Evolutionary conservation across 352 stramenopile genomes (phyloP), one percentile per base, ranked within the genome.

Genomic region (Phytopythium helicoides): DNA sequence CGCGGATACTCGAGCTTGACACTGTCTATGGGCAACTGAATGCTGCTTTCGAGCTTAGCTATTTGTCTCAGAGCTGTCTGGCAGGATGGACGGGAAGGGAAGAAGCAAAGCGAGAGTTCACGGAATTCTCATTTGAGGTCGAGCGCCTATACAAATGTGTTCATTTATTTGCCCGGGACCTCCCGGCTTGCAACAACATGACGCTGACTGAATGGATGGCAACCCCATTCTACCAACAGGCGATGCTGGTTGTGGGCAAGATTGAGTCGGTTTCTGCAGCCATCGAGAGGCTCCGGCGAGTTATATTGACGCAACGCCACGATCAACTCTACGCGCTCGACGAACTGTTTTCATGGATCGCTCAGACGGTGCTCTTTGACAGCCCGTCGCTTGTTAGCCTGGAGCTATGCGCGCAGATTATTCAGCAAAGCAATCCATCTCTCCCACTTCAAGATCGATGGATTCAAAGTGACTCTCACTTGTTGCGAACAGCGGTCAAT

Each of bases 101-200:
- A 40, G 66, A 75, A 21, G 44, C 52, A 6, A 80, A 75, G 28
- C 62, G 52, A 10, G 52, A 65, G 14, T 59, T 87, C 36, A 59
- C 77, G 5, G 62, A 76, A 1, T 81, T 92, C 37, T 47, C 83
- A 38, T 28, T 67, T 21, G 58, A 81, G 34, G 78, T 71, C 6
- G 74, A 92, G 47, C 66, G 75, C 1, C 62, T 92, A 16, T 82
- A 81, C 61, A 76, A 72, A 45, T 89, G 72, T 28, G 68, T 83
- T 3, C 77, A 89, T 46, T 26, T 46, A 16, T n/a, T 51, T 8
- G 19, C 47, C 7, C 47, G 86, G 2, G 56, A 73, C 22, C 48
- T 91, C 10, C 58, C 73, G 1, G 47, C 50, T 5, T 87, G 76
- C 25, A 64, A 45, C 18, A 59, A 73, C 19, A 46, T 84, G 1